Percentiles rank a stretch among this genome's conserved stretches.
These are phyloP conservation scores for Boechera divaricarpa DNA, from an alignment of 345 rosid species.

Conservation along the genomic window DNA sequence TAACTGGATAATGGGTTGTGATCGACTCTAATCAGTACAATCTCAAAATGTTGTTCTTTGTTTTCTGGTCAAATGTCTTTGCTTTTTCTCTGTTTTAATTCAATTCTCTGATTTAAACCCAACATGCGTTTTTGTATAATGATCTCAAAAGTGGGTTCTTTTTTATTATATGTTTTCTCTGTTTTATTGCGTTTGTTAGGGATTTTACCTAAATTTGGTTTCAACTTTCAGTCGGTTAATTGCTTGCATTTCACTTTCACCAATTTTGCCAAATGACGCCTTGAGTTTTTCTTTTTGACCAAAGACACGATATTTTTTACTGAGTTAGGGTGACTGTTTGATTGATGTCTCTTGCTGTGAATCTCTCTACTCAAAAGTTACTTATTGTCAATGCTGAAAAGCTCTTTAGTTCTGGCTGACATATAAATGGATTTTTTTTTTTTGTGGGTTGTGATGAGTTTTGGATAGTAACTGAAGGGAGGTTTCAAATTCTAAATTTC, in stretches of 20 bases:
- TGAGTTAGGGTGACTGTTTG: conserved; percentile 32
- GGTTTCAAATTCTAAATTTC: not conserved
- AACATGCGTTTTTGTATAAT: not conserved
- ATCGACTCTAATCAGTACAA: conserved; percentile 9
- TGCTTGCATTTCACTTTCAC: conserved; percentile 37
- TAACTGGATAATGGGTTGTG: conserved; percentile 9
- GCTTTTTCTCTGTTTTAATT: not conserved
- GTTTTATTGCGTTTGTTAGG: conserved; percentile 25
- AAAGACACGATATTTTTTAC: not conserved
- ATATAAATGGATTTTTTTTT: no score
- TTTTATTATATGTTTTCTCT: conserved; percentile 25
- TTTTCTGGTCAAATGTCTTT: not conserved
- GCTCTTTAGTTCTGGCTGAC: not conserved
- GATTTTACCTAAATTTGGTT: conserved; percentile 32
- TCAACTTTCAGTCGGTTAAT: conserved; percentile 9
- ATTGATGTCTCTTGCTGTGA: conserved; percentile 24
- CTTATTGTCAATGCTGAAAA: not conserved
- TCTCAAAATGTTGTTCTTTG: not conserved
- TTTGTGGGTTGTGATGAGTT: conserved; percentile 12
- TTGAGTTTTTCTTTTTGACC: conserved; percentile 13
- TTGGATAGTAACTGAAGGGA: conserved; percentile 1
- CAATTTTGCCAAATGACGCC: not conserved
- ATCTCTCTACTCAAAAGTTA: not conserved
- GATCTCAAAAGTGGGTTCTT: conserved; percentile 14
- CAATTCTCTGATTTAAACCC: not conserved